Base-by-base conservation (phyloP, 441 rosid genomes). In the Gossypium davidsonii region DNA sequence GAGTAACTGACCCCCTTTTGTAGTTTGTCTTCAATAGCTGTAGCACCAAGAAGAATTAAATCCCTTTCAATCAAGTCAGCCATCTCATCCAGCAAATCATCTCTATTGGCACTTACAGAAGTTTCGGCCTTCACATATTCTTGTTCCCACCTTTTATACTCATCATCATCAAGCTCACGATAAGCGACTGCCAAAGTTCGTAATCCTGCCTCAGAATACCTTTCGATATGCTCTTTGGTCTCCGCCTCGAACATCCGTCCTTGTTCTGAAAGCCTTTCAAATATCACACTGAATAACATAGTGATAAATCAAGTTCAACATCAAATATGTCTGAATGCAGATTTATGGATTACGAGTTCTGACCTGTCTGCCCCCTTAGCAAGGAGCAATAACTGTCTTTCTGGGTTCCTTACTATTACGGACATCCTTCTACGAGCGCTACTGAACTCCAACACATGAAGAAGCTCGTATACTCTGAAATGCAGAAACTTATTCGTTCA, bases 21-120 rank as follows among this genome's bases (percentile, higher is more conserved):
- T 57, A 94, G 86, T 82, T 90, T 94, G 81, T 94, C 99, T 84
- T 94, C 98, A 17, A 94, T 96, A n/a, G 98, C 99, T 70, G 97
- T 91, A 66, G 92, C 94, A 23, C 99, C 99, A 69, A 95, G 90
- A 79, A 95, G 97, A 81, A 86, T 72, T 57, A 95, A 79, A 75
- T 86, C 81, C 73, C 75, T 85, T 76, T 95, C 99, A 48, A 95
- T 86, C 62, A 76, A 83, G 56, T 88, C 90, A 71, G 97, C 94
- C 75, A 82, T 78, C 67, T 75, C 78, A 52, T 87, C 94, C 67
- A 91, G 74, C 25, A 82, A 75, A 53, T 58, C 85, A 67, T 89
- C 93, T 74, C 90, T 82, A 55, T 91, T 84, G 26, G 88, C 90
- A 70, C 80, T 80, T 3, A 91, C 87, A 76, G 84, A 66, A 78